Conservation (phyloP, 441 rosid genomes). For the Erodium trifolium region DNA sequence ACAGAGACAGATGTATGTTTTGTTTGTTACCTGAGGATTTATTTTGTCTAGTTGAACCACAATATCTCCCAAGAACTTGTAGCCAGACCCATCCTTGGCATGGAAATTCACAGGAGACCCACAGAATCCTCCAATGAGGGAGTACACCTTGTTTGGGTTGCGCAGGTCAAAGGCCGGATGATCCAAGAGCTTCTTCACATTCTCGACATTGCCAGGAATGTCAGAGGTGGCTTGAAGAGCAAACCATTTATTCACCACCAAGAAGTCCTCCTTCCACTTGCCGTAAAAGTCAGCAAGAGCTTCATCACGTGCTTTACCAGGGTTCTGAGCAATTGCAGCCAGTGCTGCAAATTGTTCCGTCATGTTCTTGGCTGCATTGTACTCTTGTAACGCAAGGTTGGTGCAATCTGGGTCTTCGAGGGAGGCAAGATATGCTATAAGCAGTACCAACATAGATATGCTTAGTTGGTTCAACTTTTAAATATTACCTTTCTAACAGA, state of each 20-base stretch:
- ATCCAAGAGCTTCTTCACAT: constrained; percentile 53
- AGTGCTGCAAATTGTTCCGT: constrained; percentile 91
- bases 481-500: neutral
- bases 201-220: constrained; percentile 77
- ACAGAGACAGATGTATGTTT: neutral
- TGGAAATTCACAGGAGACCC: constrained; percentile 88
- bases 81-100: constrained; percentile 93
- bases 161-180: constrained; percentile 90
- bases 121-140: constrained; percentile 81
- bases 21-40: constrained; percentile 70
- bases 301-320: constrained; percentile 72
- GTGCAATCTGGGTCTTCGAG: constrained; percentile 53
- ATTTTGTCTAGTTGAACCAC: constrained; percentile 84
- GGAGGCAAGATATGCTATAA: constrained; percentile 70
- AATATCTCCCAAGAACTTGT: constrained; percentile 81
- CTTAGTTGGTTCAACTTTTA: constrained; percentile 14
- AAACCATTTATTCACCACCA: constrained; percentile 98
- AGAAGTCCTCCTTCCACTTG: constrained; percentile 77
- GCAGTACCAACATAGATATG: constrained; percentile 1
- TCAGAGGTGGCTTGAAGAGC: constrained; percentile 83
- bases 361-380: constrained; percentile 79
- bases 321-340: constrained; percentile 74
- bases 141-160: constrained; percentile 75
- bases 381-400: constrained; percentile 57
- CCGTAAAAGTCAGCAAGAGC: constrained; percentile 71